Percentiles rank a stretch among this genome's conserved stretches.
phyloP scores from a whole-genome alignment of 352 stramenopile genomes.

The Pythium pyrilobum region DNA sequence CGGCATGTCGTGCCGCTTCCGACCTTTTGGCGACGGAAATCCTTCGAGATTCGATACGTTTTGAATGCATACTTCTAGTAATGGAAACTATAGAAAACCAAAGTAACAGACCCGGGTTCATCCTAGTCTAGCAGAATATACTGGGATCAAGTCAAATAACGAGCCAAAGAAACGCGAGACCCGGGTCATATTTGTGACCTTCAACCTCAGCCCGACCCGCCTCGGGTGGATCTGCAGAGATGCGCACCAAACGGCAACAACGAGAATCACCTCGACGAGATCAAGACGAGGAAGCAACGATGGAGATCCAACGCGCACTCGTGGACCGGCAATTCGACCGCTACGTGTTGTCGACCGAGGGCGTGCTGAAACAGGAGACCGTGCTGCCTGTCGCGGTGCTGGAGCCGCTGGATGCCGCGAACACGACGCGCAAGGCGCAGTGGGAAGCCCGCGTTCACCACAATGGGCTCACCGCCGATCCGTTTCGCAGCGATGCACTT shows the following conservation, averaged over 20 bases:
- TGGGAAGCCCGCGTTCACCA: constrained; percentile 67
- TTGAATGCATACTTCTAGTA: neutral
- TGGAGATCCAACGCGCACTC: constrained; percentile 60
- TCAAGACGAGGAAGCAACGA: constrained; percentile 19
- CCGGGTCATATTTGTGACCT: constrained; percentile 11
- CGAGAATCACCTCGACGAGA: constrained; percentile 1
- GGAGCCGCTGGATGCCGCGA: constrained; percentile 32
- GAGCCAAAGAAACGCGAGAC: constrained; percentile 3
- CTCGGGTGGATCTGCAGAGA: constrained; percentile 3
- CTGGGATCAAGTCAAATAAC: no score
- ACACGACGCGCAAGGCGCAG: constrained; percentile 60
- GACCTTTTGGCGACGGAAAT: constrained; percentile 1
- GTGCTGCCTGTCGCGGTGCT: constrained; percentile 31
- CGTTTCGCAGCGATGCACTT: constrained; percentile 36
- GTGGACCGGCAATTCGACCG: constrained; percentile 78
- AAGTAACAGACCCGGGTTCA: neutral
- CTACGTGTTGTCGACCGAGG: constrained; percentile 51
- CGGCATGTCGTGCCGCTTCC: neutral
- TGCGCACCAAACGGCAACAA: constrained; percentile 14
- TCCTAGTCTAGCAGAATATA: no score
- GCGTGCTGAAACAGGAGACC: constrained; percentile 23
- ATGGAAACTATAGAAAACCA: neutral
- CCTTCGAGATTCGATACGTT: neutral
- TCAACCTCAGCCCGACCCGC: constrained; percentile 13
- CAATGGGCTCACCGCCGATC: constrained; percentile 55